Percentiles rank a stretch among this genome's conserved stretches.
These are phyloP conservation scores for Copromyces sp. DNA, from an alignment of 495 filamentous ascomycete species.

Conservation along the genomic window DNA sequence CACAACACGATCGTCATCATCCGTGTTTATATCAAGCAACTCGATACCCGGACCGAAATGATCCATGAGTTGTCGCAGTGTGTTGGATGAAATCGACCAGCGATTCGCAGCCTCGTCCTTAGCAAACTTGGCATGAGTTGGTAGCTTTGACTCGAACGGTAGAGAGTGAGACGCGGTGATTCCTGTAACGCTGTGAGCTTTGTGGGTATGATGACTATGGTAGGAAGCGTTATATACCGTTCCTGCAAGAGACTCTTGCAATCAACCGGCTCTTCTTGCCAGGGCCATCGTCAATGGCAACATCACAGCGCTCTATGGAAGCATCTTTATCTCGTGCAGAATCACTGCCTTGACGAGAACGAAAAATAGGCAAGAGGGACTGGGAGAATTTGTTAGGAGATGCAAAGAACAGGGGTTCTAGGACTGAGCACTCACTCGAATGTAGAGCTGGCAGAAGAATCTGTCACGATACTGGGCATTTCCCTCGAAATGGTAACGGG, in stretches of 20 bases:
- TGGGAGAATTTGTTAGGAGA: constrained; percentile 14
- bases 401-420: neutral
- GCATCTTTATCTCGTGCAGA: constrained; percentile 44
- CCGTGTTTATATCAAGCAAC: constrained; percentile 77
- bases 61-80: constrained; percentile 74
- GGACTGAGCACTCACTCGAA: constrained; percentile 22
- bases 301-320: constrained; percentile 77
- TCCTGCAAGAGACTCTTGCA: constrained; percentile 73
- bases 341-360: constrained; percentile 29
- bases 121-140: constrained; percentile 85
- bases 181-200: constrained; percentile 32
- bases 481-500: constrained; percentile 56
- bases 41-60: constrained; percentile 89
- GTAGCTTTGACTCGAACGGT: constrained; percentile 72
- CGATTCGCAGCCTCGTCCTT: constrained; percentile 54
- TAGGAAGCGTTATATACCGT: constrained; percentile 44
- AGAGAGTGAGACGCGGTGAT: constrained; percentile 88
- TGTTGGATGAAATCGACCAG: constrained; percentile 68
- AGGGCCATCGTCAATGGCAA: constrained; percentile 64
- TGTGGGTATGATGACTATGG: neutral
- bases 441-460: constrained; percentile 40
- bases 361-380: constrained; percentile 37
- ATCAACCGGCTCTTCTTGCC: constrained; percentile 71
- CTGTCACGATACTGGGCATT: constrained; percentile 34
- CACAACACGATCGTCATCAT: constrained; percentile 38